A percentile compares a stretch with the other conserved stretches of the same genome.
These are phyloP conservation scores for Cladosporium sp. DNA, from an alignment of 2,329 filamentous ascomycete genomes.

Conservation along the genomic window DNA sequence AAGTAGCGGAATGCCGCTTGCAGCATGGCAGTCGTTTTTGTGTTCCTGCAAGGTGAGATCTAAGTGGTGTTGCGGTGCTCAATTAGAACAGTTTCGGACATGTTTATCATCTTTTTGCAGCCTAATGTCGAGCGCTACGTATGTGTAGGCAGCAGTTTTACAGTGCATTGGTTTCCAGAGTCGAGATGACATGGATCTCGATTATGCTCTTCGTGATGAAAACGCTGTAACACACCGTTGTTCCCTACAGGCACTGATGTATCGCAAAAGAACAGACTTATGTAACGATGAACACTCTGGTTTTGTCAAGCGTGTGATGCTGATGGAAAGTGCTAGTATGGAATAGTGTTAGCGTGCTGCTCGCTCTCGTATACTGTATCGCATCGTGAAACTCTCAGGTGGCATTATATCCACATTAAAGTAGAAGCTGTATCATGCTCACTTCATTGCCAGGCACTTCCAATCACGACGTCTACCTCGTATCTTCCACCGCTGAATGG, in stretches of 20 bases:
- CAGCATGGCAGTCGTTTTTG: background rate
- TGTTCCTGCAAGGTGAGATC: background rate
- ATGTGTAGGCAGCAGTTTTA: background rate
- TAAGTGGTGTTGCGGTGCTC: background rate
- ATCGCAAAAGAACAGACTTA: background rate
- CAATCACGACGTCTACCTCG: background rate
- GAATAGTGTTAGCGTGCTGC: background rate
- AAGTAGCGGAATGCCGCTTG: background rate
- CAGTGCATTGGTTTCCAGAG: background rate
- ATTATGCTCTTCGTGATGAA: background rate
- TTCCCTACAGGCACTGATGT: background rate
- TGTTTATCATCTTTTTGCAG: background rate
- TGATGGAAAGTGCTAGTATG: background rate
- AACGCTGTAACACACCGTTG: background rate
- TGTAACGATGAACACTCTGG: no score
- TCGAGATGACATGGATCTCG: background rate
- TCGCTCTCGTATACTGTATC: background rate
- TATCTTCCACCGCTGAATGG: background rate
- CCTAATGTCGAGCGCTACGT: background rate
- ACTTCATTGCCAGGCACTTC: background rate
- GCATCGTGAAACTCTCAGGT: background rate
- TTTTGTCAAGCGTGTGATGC: no score
- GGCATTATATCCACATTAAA: background rate
- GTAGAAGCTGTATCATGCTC: background rate
- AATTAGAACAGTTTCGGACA: background rate